phyloP scores from a whole-genome alignment of 164 flowering plant species.

The Nymphaea thermarum region DNA sequence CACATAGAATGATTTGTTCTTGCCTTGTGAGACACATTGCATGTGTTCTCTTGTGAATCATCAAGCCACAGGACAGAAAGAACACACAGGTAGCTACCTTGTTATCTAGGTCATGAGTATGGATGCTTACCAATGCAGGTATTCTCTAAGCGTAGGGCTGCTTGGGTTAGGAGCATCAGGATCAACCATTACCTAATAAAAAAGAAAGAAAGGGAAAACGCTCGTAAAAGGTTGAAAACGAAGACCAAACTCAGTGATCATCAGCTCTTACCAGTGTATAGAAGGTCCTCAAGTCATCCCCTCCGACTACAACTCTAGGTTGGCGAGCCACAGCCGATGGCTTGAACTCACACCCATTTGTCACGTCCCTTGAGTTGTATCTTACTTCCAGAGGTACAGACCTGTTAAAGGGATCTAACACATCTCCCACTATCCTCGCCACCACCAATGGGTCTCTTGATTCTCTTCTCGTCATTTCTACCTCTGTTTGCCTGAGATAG shows the following conservation, averaged over 20 bases:
- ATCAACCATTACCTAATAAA: slow-evolving; percentile 21
- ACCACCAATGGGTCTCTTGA: slow-evolving; percentile 42
- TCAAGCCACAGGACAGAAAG: no score
- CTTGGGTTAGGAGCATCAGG: slow-evolving; percentile 26
- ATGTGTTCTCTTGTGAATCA: no score
- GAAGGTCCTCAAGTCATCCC: slow-evolving; percentile 41
- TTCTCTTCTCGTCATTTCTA: no score
- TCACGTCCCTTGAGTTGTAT: slow-evolving; percentile 23
- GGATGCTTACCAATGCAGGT: slow-evolving; percentile 17
- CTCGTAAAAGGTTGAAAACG: no score
- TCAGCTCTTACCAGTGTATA: slow-evolving; percentile 38
- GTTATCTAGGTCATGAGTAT: neutral
- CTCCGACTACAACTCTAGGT: slow-evolving; percentile 36
- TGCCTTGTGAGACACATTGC: no score
- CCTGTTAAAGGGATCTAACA: slow-evolving; percentile 35
- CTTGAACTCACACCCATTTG: slow-evolving; percentile 47
- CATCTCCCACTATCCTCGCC: slow-evolving; percentile 56
- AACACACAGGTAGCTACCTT: no score
- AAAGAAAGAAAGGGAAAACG: neutral
- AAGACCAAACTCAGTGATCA: no score
- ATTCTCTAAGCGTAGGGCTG: slow-evolving; percentile 16
- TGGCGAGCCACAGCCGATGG: slow-evolving; percentile 41
- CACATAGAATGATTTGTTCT: no score
- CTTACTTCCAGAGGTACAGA: slow-evolving; percentile 24
- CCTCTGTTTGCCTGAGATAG: no score